Conservation (phyloP, 441 rosid genomes). For the Brassica hybrid region DNA sequence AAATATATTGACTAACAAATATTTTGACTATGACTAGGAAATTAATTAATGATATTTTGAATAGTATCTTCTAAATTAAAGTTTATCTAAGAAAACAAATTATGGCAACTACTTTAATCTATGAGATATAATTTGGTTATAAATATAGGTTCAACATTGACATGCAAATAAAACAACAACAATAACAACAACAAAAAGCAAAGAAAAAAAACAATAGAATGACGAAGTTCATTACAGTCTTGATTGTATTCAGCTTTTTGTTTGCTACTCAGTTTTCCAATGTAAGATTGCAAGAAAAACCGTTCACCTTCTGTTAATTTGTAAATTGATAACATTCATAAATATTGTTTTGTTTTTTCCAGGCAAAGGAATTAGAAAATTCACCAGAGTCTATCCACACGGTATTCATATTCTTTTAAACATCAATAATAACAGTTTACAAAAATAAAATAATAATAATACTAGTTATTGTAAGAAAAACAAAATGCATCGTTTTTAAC, state of each 20-base stretch:
- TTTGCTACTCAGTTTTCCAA: conserved; percentile 29
- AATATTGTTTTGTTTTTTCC: not conserved
- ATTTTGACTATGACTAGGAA: not conserved
- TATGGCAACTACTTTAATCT: not conserved
- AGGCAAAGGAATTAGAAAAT: conserved; percentile 8
- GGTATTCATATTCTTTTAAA: conserved; percentile 10
- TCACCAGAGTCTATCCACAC: not conserved
- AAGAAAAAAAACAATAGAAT: not conserved
- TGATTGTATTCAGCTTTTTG: conserved; percentile 7
- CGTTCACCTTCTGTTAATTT: not conserved
- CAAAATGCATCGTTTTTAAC: not conserved
- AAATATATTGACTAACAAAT: not conserved
- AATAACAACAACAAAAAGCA: not conserved
- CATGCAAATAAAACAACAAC: not conserved
- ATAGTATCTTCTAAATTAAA: not conserved
- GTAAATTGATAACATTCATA: not conserved
- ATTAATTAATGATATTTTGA: not conserved
- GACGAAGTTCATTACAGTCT: conserved; percentile 14
- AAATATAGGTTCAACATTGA: conserved; percentile 15
- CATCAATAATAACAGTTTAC: not conserved
- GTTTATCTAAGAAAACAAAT: not conserved
- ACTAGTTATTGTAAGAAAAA: not conserved
- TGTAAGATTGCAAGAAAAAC: not conserved
- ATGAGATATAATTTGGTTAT: conserved; percentile 8
- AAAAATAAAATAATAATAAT: too few species aligned